These are phyloP conservation scores for Tricholoma terreum DNA, from an alignment of 768 basidiomycete genomes.

Conservation along the genomic window DNA sequence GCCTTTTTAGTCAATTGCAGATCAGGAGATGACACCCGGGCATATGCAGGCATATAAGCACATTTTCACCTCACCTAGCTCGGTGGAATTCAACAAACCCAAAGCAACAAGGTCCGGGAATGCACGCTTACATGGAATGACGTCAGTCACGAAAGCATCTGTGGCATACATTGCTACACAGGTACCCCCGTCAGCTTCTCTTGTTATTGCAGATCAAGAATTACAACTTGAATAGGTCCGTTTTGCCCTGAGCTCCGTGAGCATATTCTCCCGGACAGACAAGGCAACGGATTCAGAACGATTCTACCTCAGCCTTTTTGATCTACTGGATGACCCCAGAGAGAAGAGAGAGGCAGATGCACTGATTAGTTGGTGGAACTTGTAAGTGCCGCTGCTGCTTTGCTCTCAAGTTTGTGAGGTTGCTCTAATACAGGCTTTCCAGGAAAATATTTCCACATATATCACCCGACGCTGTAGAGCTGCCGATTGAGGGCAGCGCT, in stretches of 20 bases:
- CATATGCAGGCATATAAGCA: too few species aligned
- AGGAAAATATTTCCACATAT: constrained; percentile 1
- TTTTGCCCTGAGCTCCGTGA: not conserved
- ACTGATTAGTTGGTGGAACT: not conserved
- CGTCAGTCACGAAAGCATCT: not conserved
- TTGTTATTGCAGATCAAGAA: too few species aligned
- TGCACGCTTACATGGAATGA: not conserved
- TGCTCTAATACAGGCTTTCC: not conserved
- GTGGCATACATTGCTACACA: not conserved
- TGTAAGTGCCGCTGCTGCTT: not conserved
- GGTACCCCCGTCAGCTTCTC: not conserved
- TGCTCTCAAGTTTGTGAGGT: too few species aligned
- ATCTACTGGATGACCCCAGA: not conserved
- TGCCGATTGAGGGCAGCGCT: not conserved
- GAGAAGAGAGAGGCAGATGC: not conserved
- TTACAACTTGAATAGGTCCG: not conserved
- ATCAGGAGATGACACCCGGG: too few species aligned
- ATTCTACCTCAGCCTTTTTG: not conserved
- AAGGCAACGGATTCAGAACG: not conserved
- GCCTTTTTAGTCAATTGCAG: too few species aligned
- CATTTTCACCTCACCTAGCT: too few species aligned
- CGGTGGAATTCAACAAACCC: not conserved
- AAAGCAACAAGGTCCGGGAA: not conserved
- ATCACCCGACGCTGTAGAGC: not conserved
- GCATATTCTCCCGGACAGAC: not conserved